Percentiles rank a stretch among this genome's conserved stretches.
phyloP scores from a whole-genome alignment of 148 eudicot species.

The Cornus kousa region DNA sequence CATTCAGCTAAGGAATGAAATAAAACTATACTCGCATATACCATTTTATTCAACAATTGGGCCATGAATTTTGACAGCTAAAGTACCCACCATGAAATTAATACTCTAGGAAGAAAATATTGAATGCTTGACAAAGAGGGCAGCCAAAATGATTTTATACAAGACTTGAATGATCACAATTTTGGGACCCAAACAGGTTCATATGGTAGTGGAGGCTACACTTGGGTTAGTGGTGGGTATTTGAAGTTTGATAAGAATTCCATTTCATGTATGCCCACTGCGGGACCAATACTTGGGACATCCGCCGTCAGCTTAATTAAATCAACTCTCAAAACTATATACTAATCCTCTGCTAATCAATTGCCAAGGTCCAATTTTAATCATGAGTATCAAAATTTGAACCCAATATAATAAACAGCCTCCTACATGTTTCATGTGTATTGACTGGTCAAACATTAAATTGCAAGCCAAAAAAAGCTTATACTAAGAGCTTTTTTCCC shows the following conservation, averaged over 20 bases:
- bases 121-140: constrained; percentile 6
- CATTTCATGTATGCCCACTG: background rate
- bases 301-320: constrained; percentile 24
- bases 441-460: constrained; percentile 10
- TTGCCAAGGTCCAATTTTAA: constrained; percentile 14
- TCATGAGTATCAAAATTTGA: constrained; percentile 7
- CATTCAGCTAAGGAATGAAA: too few species aligned
- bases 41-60: too few species aligned
- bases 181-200: background rate
- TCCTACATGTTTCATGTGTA: background rate
- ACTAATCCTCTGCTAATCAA: constrained; percentile 5
- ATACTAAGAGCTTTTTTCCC: background rate
- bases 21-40: too few species aligned
- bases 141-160: constrained; percentile 6
- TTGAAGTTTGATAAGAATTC: background rate
- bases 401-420: background rate
- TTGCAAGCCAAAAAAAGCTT: background rate
- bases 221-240: constrained; percentile 16
- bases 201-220: constrained; percentile 34
- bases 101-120: background rate
- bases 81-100: background rate
- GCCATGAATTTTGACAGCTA: constrained; percentile 19
- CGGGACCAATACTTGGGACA: constrained; percentile 23
- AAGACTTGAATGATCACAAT: constrained; percentile 21
- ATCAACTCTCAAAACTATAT: background rate